A percentile compares a stretch with the other conserved stretches of the same genome.
phyloP scores from a whole-genome alignment of 352 stramenopile genomes.

The Phytophthora litchii region DNA sequence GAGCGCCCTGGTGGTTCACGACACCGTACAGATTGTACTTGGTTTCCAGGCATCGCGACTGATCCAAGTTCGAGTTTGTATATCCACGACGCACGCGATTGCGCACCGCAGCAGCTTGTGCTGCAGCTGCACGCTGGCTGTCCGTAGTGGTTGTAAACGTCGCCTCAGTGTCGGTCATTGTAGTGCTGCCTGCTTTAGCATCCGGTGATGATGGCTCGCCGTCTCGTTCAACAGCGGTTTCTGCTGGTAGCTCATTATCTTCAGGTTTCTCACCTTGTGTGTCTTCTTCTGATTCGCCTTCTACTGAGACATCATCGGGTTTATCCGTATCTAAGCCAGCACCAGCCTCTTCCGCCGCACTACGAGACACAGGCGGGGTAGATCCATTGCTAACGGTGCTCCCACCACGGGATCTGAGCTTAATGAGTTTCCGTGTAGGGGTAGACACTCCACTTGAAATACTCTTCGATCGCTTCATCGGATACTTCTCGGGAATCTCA shows the following conservation, averaged over 20 bases:
- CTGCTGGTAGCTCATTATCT: conserved; percentile 21
- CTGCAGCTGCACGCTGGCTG: conserved; percentile 31
- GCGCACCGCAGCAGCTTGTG: conserved; percentile 44
- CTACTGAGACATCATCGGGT: conserved; percentile 5
- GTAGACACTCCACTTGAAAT: conserved; percentile 21
- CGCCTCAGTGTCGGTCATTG: conserved; percentile 13
- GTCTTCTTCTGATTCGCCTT: conserved; percentile 19
- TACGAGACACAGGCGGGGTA: conserved; percentile 19
- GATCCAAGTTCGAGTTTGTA: conserved; percentile 90
- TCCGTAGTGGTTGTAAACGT: conserved; percentile 22
- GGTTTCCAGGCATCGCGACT: conserved; percentile 86
- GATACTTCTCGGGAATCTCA: conserved; percentile 82
- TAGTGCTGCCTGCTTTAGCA: conserved; percentile 14
- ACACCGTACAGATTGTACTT: conserved; percentile 91
- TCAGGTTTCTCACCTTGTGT: conserved; percentile 24
- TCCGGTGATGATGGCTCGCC: conserved; percentile 15
- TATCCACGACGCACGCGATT: conserved; percentile 83
- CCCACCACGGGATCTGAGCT: conserved; percentile 35
- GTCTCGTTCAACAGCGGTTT: conserved; percentile 15
- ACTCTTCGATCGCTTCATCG: conserved; percentile 58
- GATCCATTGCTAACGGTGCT: conserved; percentile 30
- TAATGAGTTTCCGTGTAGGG: conserved; percentile 37
- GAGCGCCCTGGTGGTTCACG: conserved; percentile 88
- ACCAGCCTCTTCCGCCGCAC: conserved; percentile 17
- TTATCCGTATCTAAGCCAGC: conserved; percentile 11